phyloP scores from a whole-genome alignment of 768 basidiomycete genomes.

The Xerocomellus dryophilus region DNA sequence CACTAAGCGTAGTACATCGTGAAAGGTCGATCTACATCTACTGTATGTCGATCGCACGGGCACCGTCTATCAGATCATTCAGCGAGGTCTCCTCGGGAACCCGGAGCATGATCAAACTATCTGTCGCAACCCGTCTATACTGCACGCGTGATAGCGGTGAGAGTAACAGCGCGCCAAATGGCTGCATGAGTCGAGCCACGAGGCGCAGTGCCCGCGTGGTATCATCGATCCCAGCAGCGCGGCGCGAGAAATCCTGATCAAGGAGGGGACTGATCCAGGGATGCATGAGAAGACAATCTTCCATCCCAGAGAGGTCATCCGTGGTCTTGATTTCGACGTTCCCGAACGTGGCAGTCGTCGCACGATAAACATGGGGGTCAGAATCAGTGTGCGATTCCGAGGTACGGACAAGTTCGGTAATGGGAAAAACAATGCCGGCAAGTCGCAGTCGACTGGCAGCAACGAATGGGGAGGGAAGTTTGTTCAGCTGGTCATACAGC shows the following conservation, averaged over 20 bases:
- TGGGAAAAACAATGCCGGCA: slow-evolving; percentile 1
- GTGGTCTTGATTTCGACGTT: not conserved
- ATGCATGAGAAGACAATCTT: slow-evolving; percentile 3
- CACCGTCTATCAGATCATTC: no score
- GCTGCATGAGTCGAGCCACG: not conserved
- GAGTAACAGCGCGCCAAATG: slow-evolving; percentile 4
- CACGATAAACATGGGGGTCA: no score
- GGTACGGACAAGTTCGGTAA: not conserved
- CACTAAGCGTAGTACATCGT: not conserved
- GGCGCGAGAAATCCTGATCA: not conserved
- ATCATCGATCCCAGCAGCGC: not conserved
- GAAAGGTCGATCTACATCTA: not conserved
- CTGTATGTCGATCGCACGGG: not conserved
- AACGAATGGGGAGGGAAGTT: not conserved
- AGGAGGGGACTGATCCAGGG: slow-evolving; percentile 12
- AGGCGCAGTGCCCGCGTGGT: not conserved
- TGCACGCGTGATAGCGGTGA: not conserved
- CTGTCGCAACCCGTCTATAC: no score
- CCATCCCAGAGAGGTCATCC: not conserved
- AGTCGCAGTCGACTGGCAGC: slow-evolving; percentile 1
- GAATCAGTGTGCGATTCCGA: not conserved
- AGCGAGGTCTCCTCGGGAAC: no score
- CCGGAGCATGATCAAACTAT: no score
- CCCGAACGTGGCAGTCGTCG: no score
- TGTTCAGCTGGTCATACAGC: not conserved